Evolutionary conservation across 495 filamentous ascomycete genomes (phyloP).

Genomic region (Aspergillus hancockii): DNA sequence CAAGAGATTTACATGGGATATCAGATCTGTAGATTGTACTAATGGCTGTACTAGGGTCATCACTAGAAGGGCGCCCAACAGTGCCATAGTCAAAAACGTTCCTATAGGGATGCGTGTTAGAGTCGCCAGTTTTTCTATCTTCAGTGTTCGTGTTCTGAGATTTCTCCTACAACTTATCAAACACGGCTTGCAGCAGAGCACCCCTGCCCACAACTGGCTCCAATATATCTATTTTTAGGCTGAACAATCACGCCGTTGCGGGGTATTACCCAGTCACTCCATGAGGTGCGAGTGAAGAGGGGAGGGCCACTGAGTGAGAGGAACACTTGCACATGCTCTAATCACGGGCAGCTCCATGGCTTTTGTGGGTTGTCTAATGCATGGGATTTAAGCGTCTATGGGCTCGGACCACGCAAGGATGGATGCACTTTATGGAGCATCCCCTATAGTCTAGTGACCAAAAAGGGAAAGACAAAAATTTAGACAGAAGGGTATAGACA

Average conservation of each 20-base stretch:
- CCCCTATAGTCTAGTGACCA: not conserved
- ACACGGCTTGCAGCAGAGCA: not conserved
- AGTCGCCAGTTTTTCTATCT: constrained; percentile 1
- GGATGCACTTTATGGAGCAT: not conserved
- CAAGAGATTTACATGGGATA: constrained; percentile 38
- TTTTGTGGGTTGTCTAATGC: not conserved
- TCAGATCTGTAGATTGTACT: constrained; percentile 21
- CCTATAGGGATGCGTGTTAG: constrained; percentile 5
- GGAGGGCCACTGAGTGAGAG: constrained; percentile 11
- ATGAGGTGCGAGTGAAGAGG: constrained; percentile 6
- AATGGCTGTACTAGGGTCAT: constrained; percentile 11
- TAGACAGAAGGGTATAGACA: not conserved
- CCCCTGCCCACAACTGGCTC: not conserved
- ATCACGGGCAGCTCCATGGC: constrained; percentile 7
- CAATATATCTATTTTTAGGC: not conserved
- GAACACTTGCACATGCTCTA: constrained; percentile 19
- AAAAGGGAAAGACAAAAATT: not conserved
- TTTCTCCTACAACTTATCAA: not conserved
- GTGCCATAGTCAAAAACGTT: constrained; percentile 12
- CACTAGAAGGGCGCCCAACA: constrained; percentile 11
- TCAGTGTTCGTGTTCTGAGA: not conserved
- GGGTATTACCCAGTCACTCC: constrained; percentile 5
- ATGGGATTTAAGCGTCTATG: not conserved
- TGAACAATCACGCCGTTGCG: not conserved
- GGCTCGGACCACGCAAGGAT: not conserved